Conservation (phyloP, 1,284 basidiomycete genomes). For the Dichomitus squalens region DNA sequence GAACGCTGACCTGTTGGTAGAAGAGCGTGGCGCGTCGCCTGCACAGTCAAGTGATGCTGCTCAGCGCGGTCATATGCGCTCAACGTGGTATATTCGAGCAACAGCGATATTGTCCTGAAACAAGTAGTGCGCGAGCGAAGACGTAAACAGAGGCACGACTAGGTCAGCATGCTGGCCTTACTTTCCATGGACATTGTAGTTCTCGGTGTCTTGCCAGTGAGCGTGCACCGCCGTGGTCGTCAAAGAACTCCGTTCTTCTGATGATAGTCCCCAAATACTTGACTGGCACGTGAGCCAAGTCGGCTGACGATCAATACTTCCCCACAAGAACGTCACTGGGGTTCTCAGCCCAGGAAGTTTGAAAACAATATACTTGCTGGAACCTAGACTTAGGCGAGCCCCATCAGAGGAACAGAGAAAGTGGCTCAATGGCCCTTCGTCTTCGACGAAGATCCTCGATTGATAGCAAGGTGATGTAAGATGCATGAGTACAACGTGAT, state of each 20-base stretch:
- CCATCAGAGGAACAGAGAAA: too few relatives aligned
- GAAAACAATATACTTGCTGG: too few relatives aligned
- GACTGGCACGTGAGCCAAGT: slow-evolving; percentile 3
- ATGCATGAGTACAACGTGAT: too few relatives aligned
- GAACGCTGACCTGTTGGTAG: neutral
- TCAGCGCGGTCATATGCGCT: slow-evolving; percentile 3
- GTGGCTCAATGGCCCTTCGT: too few relatives aligned
- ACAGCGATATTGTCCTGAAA: neutral
- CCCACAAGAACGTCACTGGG: neutral
- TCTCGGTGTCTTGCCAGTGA: neutral
- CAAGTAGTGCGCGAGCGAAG: neutral
- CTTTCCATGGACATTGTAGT: neutral
- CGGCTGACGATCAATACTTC: too few relatives aligned
- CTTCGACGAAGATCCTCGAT: too few relatives aligned
- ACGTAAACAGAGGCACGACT: slow-evolving; percentile 1
- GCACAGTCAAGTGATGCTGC: slow-evolving; percentile 1
- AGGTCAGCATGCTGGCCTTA: neutral
- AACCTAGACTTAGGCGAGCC: too few relatives aligned
- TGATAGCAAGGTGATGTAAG: too few relatives aligned
- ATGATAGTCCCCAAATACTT: neutral
- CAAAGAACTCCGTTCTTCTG: neutral
- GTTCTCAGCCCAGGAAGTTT: too few relatives aligned
- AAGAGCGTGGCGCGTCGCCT: neutral
- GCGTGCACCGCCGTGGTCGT: neutral
- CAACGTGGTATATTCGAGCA: neutral